phyloP scores from a whole-genome alignment of 768 basidiomycete species.

The Calvatia gigantea region DNA sequence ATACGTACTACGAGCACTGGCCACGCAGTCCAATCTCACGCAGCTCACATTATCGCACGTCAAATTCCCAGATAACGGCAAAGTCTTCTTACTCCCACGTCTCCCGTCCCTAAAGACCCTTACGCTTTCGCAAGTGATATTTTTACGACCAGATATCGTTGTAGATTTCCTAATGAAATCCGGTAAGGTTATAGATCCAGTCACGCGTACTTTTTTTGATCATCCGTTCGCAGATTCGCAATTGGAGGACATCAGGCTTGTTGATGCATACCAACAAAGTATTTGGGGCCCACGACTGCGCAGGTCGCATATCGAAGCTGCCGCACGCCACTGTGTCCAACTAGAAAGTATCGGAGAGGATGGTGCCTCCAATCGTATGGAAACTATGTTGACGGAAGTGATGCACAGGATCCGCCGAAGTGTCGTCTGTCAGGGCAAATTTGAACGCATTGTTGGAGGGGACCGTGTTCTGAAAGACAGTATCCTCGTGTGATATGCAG shows the following conservation, averaged over 20 bases:
- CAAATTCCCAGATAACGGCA: conserved; percentile 14
- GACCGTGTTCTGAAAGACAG: conserved; percentile 33
- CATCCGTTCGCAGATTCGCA: conserved; percentile 11
- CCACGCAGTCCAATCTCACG: conserved; percentile 40
- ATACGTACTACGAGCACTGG: conserved; percentile 36
- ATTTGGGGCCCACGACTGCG: conserved; percentile 58
- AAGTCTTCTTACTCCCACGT: conserved; percentile 20
- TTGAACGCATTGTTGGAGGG: conserved; percentile 51
- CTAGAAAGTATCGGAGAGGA: neutral
- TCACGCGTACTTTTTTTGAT: neutral
- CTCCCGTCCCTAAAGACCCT: conserved; percentile 39
- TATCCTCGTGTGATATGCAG: conserved; percentile 17
- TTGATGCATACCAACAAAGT: conserved; percentile 53
- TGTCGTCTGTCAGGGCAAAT: conserved; percentile 47
- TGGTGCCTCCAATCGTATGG: neutral
- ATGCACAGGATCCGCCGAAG: conserved; percentile 33
- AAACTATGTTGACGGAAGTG: conserved; percentile 13
- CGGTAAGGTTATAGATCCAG: neutral
- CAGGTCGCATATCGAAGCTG: conserved; percentile 43
- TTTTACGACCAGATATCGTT: conserved; percentile 37
- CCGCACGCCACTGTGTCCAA: conserved; percentile 17
- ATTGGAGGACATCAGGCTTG: conserved; percentile 36
- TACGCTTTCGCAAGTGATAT: conserved; percentile 47
- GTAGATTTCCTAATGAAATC: conserved; percentile 25
- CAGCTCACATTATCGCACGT: conserved; percentile 48